Evolutionary conservation across 2,329 filamentous ascomycete genomes (phyloP), one percentile per base, ranked within the genome.

Genomic region (Blastomyces parvus): DNA sequence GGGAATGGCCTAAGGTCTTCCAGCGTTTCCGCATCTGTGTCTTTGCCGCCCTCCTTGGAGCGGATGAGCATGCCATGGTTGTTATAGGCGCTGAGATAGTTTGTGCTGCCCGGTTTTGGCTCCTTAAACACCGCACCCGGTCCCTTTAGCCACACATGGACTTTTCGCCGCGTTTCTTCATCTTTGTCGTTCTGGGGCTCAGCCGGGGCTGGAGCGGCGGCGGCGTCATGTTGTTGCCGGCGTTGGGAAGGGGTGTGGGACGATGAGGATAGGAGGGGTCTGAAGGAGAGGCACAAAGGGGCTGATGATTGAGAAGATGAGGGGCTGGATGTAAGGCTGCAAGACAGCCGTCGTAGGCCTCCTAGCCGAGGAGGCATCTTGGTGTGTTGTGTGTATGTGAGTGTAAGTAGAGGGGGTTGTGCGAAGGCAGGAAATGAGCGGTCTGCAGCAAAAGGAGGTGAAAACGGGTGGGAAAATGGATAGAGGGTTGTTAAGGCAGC

Each of bases 1-100:
- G 91, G 91, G 67, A 94, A 96, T 0, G 90, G 90, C 65, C 74
- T 81, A 70, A 71, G 63, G 38, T 66, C 65, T 56, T 62, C 53
- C 5, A 40, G 25, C 5, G 40, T 55, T 48, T 60, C 56, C 17
- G 55, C 46, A 7, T 48, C 40, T 22, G 48, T 52, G 3, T 59
- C 57, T 63, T 70, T 27, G 74, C 55, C 62, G 74, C 55, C 62
- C 73, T 76, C 64, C 74, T 75, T 44, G 70, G 72, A 70, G 59
- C 82, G 77, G 52, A 79, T 66, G 14, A 83, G 71, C 59, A 78
- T 77, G n/a, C 82, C 82, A 27, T 70, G 69, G 64, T 71, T 76
- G 69, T 83, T 79, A 70, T 84, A 84, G 52, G 81, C 82, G 63
- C 76, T 77, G 22, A 84, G 74, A 68, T 84, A 84, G 65, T 84